Evolutionary conservation across 73 alveolate species (phyloP), one percentile per base, ranked within the genome.

Genomic region (Paramecium octaurelia): DNA sequence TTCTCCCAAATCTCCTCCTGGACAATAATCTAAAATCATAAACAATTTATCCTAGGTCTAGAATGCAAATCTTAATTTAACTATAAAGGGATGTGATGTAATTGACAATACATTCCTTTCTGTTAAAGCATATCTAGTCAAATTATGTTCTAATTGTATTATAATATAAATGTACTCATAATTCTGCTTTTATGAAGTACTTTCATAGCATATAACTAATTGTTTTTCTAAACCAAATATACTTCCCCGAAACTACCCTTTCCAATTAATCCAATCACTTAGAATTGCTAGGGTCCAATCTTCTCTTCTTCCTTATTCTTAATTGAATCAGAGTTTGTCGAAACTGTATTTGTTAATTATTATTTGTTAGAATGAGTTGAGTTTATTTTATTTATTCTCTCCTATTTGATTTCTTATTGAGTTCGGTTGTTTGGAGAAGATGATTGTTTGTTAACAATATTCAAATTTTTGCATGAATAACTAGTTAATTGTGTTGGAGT

Each of bases 1-100:
- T 48, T 95, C 96, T 2, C 98, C 96, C 31, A 97, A 95, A 85
- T 97, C 99, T 4, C 99, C 99, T 44, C 99, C 99, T 9, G 99
- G 99, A 86, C 99, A 95, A 86, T 95, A 97, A 60, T 96, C 98
- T 6, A 97, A 70, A 42, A 97, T 95, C 91, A 97, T 85, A 88
- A 95, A 97, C 70, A 97, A 84, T 71, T 97, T 96, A 77, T 95
- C 98, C 43, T 95, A 90, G 11, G 99, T 96, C 91, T 97, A 97
- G 92, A 97, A 97, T 4, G 99, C 99, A 92, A 76, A 97, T 88
- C 97, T 93, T 80, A 97, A 93, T 86, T 93, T 92, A 23, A 97
- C 98, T 3, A 97, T 89, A 70, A 97, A 97, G 24, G 99, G 99
- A 80, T 96, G 97, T 12, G 97, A 92, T 1, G 96, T 92, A n/a